Percentiles rank a stretch among this genome's conserved stretches.
phyloP scores from a whole-genome alignment of 371 early-diverging fungal species.

The Circinella minor region DNA sequence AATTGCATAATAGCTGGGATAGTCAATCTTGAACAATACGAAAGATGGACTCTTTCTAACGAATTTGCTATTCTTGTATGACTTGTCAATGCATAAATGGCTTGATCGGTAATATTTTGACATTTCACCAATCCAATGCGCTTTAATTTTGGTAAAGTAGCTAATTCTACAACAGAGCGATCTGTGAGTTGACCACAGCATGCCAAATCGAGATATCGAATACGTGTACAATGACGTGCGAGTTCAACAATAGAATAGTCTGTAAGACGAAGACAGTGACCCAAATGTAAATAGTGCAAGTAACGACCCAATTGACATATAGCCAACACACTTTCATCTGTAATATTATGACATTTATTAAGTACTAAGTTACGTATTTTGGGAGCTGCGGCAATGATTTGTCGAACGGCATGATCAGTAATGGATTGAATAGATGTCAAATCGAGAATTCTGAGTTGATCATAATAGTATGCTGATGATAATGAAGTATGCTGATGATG shows the following conservation, averaged over 20 bases:
- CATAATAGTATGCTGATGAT: constrained; percentile 24
- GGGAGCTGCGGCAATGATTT: constrained; percentile 58
- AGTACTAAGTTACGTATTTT: constrained; percentile 62
- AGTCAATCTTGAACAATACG: constrained; percentile 60
- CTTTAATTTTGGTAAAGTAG: constrained; percentile 60
- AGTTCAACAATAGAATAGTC: constrained; percentile 56
- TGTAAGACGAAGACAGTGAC: constrained; percentile 62
- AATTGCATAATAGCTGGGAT: constrained; percentile 56
- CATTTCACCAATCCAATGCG: constrained; percentile 71
- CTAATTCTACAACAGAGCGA: constrained; percentile 57
- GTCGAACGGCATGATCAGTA: constrained; percentile 57
- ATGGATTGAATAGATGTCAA: constrained; percentile 55
- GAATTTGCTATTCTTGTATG: constrained; percentile 54
- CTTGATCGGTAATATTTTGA: constrained; percentile 61
- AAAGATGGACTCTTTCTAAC: constrained; percentile 67
- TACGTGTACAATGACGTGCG: constrained; percentile 60
- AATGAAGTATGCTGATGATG: too few species aligned
- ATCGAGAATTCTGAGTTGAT: constrained; percentile 67
- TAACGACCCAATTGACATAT: constrained; percentile 59
- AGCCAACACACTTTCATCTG: constrained; percentile 56
- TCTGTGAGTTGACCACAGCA: constrained; percentile 63
- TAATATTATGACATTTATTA: constrained; percentile 62
- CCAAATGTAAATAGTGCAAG: constrained; percentile 66
- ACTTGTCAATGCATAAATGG: constrained; percentile 58
- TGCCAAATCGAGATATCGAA: constrained; percentile 69